A percentile compares a stretch with the other conserved stretches of the same genome.
Conservation (phyloP, 148 eudicot species). For the Spergularia marina region DNA sequence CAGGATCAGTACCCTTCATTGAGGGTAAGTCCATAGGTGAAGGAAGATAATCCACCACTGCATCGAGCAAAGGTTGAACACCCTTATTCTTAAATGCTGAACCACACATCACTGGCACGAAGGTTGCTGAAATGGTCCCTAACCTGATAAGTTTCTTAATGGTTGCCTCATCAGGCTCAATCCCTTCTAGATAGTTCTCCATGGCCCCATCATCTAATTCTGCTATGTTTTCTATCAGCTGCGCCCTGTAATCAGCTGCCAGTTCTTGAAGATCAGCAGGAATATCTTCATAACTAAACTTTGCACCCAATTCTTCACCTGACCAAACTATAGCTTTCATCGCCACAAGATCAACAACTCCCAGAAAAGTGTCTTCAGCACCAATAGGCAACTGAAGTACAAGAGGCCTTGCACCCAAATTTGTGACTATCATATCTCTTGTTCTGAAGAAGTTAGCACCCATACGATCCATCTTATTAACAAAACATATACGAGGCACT, state of each 20-base stretch:
- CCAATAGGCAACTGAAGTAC: conserved; percentile 92
- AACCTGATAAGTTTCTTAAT: conserved; percentile 71
- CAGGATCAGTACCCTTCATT: conserved; percentile 93
- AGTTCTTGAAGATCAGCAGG: conserved; percentile 73
- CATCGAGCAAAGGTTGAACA: conserved; percentile 93
- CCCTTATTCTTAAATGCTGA: conserved; percentile 99
- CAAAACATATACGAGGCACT: conserved; percentile 96
- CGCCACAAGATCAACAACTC: conserved; percentile 83
- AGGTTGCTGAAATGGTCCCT: conserved; percentile 64
- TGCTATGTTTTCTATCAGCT: conserved; percentile 66
- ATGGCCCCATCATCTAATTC: conserved; percentile 83
- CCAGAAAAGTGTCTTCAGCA: conserved; percentile 75
- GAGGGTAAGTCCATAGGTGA: conserved; percentile 91
- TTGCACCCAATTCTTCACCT: conserved; percentile 95
- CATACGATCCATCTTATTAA: conserved; percentile 96
- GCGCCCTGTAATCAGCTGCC: conserved; percentile 67
- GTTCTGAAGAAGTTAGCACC: conserved; percentile 97
- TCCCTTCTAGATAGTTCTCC: conserved; percentile 84
- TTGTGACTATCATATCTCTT: conserved; percentile 90
- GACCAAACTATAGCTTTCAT: conserved; percentile 93
- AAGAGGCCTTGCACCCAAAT: conserved; percentile 92
- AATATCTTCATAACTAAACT: conserved; percentile 66
- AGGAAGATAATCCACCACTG: conserved; percentile 96
- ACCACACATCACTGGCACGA: conserved; percentile 93
- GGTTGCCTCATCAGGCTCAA: conserved; percentile 86